Evolutionary conservation across 495 filamentous ascomycete species (phyloP).

Genomic region (Podospora appendiculata): DNA sequence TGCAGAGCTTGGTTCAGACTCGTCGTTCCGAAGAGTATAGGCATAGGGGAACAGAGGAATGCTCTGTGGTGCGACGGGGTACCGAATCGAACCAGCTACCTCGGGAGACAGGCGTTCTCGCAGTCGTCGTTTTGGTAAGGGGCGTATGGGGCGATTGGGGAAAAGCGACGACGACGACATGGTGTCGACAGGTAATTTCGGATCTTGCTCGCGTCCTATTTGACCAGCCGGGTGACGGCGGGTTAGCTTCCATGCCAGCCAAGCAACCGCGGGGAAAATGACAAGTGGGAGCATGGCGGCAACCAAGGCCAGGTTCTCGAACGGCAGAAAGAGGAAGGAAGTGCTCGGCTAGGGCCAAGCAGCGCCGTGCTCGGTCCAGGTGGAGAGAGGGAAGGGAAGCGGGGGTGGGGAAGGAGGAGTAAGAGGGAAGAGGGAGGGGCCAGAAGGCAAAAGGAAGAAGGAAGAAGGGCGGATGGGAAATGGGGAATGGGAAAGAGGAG

Average conservation of each 20-base stretch:
- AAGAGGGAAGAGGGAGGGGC: no score
- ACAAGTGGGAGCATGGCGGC: not conserved
- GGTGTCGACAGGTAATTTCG: slow-evolving; percentile 60
- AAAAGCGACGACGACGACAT: slow-evolving; percentile 68
- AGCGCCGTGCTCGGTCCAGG: not conserved
- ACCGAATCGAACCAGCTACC: slow-evolving; percentile 73
- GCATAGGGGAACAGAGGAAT: slow-evolving; percentile 72
- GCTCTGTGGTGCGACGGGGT: slow-evolving; percentile 61
- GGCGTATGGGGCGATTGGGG: slow-evolving; percentile 85
- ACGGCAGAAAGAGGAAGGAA: not conserved
- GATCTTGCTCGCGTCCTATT: slow-evolving; percentile 12
- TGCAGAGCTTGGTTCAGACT: slow-evolving; percentile 8
- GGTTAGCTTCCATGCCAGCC: slow-evolving; percentile 12
- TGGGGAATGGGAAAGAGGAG: no score
- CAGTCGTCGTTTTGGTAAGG: slow-evolving; percentile 79
- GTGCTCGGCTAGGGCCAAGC: not conserved
- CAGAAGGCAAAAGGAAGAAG: no score
- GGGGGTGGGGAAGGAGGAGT: not conserved
- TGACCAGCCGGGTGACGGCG: slow-evolving; percentile 1
- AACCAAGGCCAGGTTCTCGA: not conserved
- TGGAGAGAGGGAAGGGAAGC: not conserved
- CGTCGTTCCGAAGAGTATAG: slow-evolving; percentile 41
- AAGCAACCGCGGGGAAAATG: not conserved
- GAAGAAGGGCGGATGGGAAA: no score
- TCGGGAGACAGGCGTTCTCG: slow-evolving; percentile 79